Evolutionary conservation across 805 yeast species (phyloP).

Genomic region (Nakazawaea peltata): DNA sequence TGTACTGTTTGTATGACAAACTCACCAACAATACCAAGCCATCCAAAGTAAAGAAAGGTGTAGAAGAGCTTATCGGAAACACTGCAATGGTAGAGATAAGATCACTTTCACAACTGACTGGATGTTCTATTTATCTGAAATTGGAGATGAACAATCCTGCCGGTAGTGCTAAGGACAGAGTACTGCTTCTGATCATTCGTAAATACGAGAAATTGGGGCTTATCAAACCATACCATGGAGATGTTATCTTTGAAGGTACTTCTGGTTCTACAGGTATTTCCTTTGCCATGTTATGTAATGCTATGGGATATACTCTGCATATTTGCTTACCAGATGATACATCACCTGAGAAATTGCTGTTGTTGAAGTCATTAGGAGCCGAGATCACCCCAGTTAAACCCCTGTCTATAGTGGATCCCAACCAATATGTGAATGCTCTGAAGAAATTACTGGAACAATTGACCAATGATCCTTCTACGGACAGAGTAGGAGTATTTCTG

Average conservation of each 20-base stretch:
- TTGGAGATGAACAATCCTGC: conserved; percentile 85
- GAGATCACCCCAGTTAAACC: conserved; percentile 81
- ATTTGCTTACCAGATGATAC: conserved; percentile 96
- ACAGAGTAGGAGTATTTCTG: conserved; percentile 69
- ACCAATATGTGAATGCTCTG: conserved; percentile 89
- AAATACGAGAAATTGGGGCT: conserved; percentile 56
- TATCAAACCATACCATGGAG: conserved; percentile 53
- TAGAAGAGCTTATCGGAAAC: conserved; percentile 79
- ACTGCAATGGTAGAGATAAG: conserved; percentile 76
- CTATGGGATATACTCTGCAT: conserved; percentile 83
- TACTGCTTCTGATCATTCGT: conserved; percentile 76
- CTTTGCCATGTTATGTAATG: conserved; percentile 81
- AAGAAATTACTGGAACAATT: conserved; percentile 51
- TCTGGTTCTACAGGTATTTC: conserved; percentile 97
- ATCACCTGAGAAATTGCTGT: conserved; percentile 68
- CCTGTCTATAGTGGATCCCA: conserved; percentile 90
- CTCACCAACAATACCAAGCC: not conserved
- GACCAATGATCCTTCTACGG: conserved; percentile 28
- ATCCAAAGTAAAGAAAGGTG: conserved; percentile 31
- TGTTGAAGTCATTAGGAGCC: conserved; percentile 74
- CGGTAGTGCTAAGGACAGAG: conserved; percentile 93
- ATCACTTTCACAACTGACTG: conserved; percentile 64
- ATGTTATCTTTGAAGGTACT: conserved; percentile 87
- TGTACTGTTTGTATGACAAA: conserved; percentile 4
- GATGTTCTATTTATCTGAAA: conserved; percentile 81